A percentile compares a stretch with the other conserved stretches of the same genome.
phyloP scores from a whole-genome alignment of 108 stramenopile genomes.

The Cyclotella choctawhatcheeana region DNA sequence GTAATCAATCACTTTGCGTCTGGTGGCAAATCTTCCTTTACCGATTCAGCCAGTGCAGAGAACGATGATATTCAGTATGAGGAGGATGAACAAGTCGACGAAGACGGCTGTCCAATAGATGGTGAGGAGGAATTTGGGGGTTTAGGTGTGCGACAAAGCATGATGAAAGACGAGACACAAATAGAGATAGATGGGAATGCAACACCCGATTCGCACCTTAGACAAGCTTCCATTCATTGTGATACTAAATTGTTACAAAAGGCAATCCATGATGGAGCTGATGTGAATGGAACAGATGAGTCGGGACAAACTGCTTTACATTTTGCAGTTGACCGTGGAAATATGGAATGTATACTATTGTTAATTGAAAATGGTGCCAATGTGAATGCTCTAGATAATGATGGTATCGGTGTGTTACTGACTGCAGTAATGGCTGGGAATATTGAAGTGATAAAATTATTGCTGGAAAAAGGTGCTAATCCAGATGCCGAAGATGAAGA shows the following conservation, averaged over 20 bases:
- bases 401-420: slow-evolving; percentile 81
- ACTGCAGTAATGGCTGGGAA: slow-evolving; percentile 80
- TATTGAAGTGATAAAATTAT: slow-evolving; percentile 56
- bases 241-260: slow-evolving; percentile 38
- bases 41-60: slow-evolving; percentile 10
- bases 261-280: slow-evolving; percentile 33
- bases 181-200: slow-evolving; percentile 22
- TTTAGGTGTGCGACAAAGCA: slow-evolving; percentile 49
- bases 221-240: slow-evolving; percentile 58
- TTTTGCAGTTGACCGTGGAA: slow-evolving; percentile 77
- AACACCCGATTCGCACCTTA: slow-evolving; percentile 39
- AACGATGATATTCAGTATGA: slow-evolving; percentile 44
- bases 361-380: slow-evolving; percentile 70
- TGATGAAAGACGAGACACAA: slow-evolving; percentile 8
- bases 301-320: slow-evolving; percentile 81
- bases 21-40: slow-evolving; percentile 37
- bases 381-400: slow-evolving; percentile 70
- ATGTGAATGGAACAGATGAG: slow-evolving; percentile 61
- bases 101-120: slow-evolving; percentile 61
- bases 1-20: slow-evolving; percentile 54
- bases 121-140: slow-evolving; percentile 41
- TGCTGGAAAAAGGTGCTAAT: slow-evolving; percentile 73
- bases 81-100: slow-evolving; percentile 48
- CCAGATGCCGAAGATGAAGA: slow-evolving; percentile 81
- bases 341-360: slow-evolving; percentile 59